These are phyloP conservation scores for Kuraishia floccosa DNA, from an alignment of 805 yeast genomes.

Conservation along the genomic window DNA sequence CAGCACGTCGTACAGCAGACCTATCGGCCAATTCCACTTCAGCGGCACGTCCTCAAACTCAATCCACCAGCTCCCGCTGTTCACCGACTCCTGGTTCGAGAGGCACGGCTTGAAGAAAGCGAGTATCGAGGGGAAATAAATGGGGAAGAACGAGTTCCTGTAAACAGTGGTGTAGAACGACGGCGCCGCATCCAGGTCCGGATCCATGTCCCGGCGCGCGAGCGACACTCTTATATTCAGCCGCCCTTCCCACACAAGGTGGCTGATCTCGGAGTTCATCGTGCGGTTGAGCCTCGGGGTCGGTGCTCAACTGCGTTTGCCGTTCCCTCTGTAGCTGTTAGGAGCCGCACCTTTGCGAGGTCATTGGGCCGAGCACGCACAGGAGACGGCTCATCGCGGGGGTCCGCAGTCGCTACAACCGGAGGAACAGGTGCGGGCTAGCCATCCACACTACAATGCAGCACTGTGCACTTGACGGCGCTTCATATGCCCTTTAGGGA, in stretches of 20 bases:
- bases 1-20: constrained; percentile 49
- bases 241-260: constrained; percentile 40
- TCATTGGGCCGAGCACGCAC: too few species aligned
- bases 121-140: constrained; percentile 23
- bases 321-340: too few species aligned
- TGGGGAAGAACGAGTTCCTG: constrained; percentile 44
- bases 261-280: constrained; percentile 19
- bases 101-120: constrained; percentile 22
- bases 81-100: constrained; percentile 9
- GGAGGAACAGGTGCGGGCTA: too few species aligned
- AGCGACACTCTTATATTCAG: constrained; percentile 30
- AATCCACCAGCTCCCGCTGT: constrained; percentile 43
- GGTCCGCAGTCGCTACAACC: too few species aligned
- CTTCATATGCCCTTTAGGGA: too few species aligned
- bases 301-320: too few species aligned
- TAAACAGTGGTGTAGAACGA: constrained; percentile 11
- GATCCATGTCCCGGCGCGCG: constrained; percentile 9
- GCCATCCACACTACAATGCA: too few species aligned
- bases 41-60: constrained; percentile 54
- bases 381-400: too few species aligned
- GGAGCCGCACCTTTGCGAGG: too few species aligned
- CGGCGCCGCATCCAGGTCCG: constrained; percentile 9
- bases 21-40: constrained; percentile 71
- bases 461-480: too few species aligned
- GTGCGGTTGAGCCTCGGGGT: too few species aligned